Conservation (phyloP, 2,329 filamentous ascomycete genomes). For the Talaromyces amestolkiae region DNA sequence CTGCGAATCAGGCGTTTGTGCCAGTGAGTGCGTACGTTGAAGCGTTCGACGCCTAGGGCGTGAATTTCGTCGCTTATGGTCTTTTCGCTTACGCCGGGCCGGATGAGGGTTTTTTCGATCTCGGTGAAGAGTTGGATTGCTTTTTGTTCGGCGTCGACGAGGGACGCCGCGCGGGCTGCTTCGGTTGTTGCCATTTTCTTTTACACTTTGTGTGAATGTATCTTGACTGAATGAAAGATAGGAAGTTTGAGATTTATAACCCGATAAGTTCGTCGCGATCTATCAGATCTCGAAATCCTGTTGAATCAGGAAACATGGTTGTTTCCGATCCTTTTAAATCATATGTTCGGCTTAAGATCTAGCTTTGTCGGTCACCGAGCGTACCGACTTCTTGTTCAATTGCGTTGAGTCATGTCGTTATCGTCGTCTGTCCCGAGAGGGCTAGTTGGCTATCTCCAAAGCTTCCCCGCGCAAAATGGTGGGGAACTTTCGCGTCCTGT, state of each 20-base stretch:
- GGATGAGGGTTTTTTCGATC: conserved; percentile 48
- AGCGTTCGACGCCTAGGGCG: conserved; percentile 42
- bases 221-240: background rate
- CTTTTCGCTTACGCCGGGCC: conserved; percentile 51
- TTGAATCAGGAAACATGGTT: background rate
- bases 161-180: conserved; percentile 35
- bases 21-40: conserved; percentile 51
- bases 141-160: conserved; percentile 49
- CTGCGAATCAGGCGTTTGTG: conserved; percentile 53
- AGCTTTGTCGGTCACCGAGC: background rate
- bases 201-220: background rate
- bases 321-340: background rate
- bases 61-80: conserved; percentile 50
- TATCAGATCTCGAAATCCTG: background rate
- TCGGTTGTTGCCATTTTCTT: conserved; percentile 16
- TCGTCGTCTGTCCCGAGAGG: background rate
- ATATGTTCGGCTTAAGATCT: background rate
- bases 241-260: background rate
- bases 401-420: background rate
- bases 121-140: conserved; percentile 48
- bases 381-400: background rate
- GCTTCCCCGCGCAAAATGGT: background rate
- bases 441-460: background rate
- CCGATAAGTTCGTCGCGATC: background rate
- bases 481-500: background rate